These are phyloP conservation scores for Echeveria elegans DNA, from an alignment of 164 flowering plant genomes.

Conservation along the genomic window DNA sequence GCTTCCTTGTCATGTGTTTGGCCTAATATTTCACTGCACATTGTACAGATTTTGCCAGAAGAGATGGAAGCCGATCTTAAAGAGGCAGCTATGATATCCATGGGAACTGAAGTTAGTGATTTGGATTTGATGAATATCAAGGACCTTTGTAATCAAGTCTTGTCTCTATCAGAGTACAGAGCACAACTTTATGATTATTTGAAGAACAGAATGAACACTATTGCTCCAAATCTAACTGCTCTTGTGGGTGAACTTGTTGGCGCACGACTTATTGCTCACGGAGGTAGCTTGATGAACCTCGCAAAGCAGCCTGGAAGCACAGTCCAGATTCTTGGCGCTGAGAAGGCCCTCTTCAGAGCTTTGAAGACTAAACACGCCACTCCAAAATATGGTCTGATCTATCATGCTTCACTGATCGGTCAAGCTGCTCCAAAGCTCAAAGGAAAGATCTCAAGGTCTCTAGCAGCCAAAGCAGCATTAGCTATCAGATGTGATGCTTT, in stretches of 20 bases:
- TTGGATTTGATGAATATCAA: slow-evolving; percentile 32
- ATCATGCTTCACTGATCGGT: slow-evolving; percentile 6
- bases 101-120: slow-evolving; percentile 95
- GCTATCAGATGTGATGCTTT: slow-evolving; percentile 4
- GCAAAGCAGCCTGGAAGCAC: not conserved
- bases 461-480: slow-evolving; percentile 6
- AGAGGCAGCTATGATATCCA: slow-evolving; percentile 25
- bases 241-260: slow-evolving; percentile 7
- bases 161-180: slow-evolving; percentile 30
- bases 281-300: not conserved
- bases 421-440: slow-evolving; percentile 3
- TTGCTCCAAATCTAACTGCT: slow-evolving; percentile 6
- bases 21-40: not conserved
- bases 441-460: not conserved
- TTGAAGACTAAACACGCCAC: not conserved
- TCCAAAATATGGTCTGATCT: not conserved
- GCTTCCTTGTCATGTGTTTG: too few relatives aligned
- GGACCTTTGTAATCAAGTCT: slow-evolving; percentile 12
- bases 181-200: slow-evolving; percentile 5
- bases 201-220: slow-evolving; percentile 6
- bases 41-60: slow-evolving; percentile 31
- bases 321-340: not conserved
- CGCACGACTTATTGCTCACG: not conserved
- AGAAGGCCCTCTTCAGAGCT: not conserved
- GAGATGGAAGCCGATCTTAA: slow-evolving; percentile 18